phyloP scores from a whole-genome alignment of 1,284 basidiomycete species.

The Pascua guehoae region DNA sequence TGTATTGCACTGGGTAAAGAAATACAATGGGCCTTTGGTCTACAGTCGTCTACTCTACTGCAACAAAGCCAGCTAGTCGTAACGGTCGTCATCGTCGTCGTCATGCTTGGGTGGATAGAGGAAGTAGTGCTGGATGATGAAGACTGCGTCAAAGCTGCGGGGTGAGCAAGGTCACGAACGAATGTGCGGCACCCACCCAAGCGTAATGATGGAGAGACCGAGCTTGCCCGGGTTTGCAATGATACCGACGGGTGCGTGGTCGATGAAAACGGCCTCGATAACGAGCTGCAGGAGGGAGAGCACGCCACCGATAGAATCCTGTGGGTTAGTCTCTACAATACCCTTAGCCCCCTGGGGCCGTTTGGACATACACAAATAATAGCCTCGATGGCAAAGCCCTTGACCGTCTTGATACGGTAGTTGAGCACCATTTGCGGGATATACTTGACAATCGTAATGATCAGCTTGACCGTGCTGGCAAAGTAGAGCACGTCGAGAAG shows the following conservation, averaged over 20 bases:
- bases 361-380: slow-evolving; percentile 34
- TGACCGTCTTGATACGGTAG: slow-evolving; percentile 33
- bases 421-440: slow-evolving; percentile 47
- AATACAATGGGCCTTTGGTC: too few relatives aligned
- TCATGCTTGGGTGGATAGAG: slow-evolving; percentile 7
- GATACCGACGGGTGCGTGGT: slow-evolving; percentile 42
- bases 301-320: slow-evolving; percentile 45
- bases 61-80: background rate
- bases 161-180: too few relatives aligned
- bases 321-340: background rate
- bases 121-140: slow-evolving; percentile 11
- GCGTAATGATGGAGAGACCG: slow-evolving; percentile 35
- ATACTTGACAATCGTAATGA: slow-evolving; percentile 45
- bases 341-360: too few relatives aligned
- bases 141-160: slow-evolving; percentile 10
- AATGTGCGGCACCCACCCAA: slow-evolving; percentile 7
- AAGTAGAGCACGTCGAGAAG: slow-evolving; percentile 47
- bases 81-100: background rate
- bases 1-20: too few relatives aligned
- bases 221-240: slow-evolving; percentile 48
- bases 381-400: slow-evolving; percentile 41
- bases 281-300: slow-evolving; percentile 47
- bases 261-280: slow-evolving; percentile 39
- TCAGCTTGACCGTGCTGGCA: slow-evolving; percentile 41
- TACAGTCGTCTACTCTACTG: too few relatives aligned